Evolutionary conservation across 768 basidiomycete species (phyloP).

Genomic region (Hygrophoropsis aurantiaca): DNA sequence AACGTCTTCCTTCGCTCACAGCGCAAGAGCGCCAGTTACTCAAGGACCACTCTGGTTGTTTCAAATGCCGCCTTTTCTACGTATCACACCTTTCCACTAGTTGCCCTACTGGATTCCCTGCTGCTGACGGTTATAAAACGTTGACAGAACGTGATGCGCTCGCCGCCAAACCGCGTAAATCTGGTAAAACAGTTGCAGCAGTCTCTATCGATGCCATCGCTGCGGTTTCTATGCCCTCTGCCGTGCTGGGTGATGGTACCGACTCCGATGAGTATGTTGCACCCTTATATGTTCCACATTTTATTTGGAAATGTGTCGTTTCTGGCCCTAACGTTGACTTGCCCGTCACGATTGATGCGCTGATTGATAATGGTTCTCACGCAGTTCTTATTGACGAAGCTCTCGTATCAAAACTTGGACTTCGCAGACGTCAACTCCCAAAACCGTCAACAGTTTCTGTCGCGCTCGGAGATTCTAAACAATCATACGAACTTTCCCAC

Average conservation of each 20-base stretch:
- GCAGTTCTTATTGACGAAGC: conserved; percentile 31
- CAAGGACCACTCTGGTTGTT: conserved; percentile 16
- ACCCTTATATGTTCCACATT: conserved; percentile 1
- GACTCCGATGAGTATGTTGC: conserved; percentile 7
- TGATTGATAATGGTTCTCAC: conserved; percentile 31
- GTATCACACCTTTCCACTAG: conserved; percentile 8
- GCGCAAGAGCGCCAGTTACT: conserved; percentile 12
- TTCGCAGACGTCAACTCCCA: neutral
- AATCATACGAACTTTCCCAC: conserved; percentile 1
- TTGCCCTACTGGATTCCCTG: conserved; percentile 22
- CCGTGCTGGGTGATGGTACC: conserved; percentile 11
- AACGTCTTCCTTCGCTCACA: conserved; percentile 2
- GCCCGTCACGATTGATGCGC: neutral
- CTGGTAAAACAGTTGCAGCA: neutral
- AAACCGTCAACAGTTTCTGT: conserved; percentile 6
- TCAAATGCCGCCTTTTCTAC: conserved; percentile 20
- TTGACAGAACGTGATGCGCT: conserved; percentile 9
- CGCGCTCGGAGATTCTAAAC: neutral
- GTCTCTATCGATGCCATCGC: neutral
- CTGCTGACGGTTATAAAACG: conserved; percentile 11
- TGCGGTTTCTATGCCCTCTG: conserved; percentile 6
- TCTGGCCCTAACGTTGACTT: neutral
- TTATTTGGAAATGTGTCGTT: conserved; percentile 3
- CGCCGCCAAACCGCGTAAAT: neutral
- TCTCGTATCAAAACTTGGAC: conserved; percentile 12